phyloP scores from a whole-genome alignment of 305 asterid genomes.

The Solanum hybrid region DNA sequence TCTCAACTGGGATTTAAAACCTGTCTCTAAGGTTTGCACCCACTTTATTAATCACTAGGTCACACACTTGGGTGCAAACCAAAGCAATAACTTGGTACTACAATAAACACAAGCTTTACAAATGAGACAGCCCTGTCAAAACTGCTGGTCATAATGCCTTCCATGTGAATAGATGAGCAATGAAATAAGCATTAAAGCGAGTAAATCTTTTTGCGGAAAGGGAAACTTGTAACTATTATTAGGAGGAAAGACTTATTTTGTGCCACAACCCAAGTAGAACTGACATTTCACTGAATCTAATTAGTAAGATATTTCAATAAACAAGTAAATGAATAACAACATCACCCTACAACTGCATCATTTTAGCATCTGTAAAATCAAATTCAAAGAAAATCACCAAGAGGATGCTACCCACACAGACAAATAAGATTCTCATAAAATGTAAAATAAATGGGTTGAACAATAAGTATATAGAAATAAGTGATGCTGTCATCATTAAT shows the following conservation, averaged over 20 bases:
- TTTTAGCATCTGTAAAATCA: not conserved
- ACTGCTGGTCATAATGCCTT: not conserved
- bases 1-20: not conserved
- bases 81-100: not conserved
- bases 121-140: not conserved
- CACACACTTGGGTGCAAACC: not conserved
- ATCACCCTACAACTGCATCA: not conserved
- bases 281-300: not conserved
- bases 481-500: not conserved
- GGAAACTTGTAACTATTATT: not conserved
- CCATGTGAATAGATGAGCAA: not conserved
- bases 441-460: not conserved
- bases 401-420: not conserved
- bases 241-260: not conserved
- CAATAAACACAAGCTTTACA: not conserved
- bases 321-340: not conserved
- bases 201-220: not conserved
- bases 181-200: not conserved
- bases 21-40: not conserved
- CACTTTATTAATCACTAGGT: not conserved
- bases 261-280: not conserved
- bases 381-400: not conserved
- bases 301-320: not conserved
- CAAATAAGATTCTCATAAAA: not conserved
- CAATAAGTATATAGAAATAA: not conserved